Conservation (phyloP, 306 rosid species). For the Inga laurina region DNA sequence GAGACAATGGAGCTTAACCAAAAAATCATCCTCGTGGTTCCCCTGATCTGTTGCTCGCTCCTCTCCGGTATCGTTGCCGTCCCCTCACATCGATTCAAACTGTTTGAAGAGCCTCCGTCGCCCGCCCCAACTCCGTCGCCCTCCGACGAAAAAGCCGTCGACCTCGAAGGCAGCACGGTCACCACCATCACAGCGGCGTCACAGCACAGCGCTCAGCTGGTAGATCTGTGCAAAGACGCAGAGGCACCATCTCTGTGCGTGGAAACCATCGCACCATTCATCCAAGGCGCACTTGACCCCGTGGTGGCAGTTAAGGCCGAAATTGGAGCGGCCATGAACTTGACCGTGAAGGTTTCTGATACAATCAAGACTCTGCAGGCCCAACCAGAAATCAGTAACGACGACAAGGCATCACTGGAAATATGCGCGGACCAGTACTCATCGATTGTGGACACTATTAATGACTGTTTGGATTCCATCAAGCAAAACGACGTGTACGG, state of each 20-base stretch:
- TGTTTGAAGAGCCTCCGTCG: background rate
- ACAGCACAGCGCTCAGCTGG: background rate
- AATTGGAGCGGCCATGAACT: background rate
- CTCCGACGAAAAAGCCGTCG: background rate
- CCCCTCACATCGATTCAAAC: background rate
- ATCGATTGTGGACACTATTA: background rate
- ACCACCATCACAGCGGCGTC: background rate
- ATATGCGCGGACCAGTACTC: background rate
- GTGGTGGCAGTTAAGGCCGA: background rate
- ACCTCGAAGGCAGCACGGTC: background rate
- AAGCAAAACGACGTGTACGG: background rate
- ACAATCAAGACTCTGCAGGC: background rate
- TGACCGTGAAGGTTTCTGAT: background rate
- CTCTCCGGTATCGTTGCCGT: background rate
- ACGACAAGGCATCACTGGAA: background rate
- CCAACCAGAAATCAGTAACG: too few relatives aligned
- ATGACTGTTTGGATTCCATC: background rate
- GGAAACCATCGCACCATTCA: background rate
- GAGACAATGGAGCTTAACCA: constrained; percentile 1
- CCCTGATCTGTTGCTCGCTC: background rate
- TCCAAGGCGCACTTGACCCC: background rate
- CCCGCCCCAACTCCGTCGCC: background rate
- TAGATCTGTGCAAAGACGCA: background rate
- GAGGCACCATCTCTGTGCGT: background rate
- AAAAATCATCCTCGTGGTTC: background rate